Base-by-base conservation (phyloP, 805 yeast genomes). In the Schwanniomyces polymorphus region DNA sequence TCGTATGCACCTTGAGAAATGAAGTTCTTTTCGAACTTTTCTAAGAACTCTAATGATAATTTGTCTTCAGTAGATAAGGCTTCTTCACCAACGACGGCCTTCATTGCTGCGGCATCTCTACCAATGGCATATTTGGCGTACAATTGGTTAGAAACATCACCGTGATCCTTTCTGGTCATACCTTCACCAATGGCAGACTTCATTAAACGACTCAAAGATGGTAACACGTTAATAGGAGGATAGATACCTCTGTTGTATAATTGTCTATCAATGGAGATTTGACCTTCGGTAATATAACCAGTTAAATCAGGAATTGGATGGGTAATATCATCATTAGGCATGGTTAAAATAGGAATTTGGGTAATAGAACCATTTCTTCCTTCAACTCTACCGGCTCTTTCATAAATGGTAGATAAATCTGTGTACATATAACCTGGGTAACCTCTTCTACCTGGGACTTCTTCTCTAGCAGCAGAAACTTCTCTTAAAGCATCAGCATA, bases 351-450 rank as follows among this genome's bases (percentile, higher is more conserved):
- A 51, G 99, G 99, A 68, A 94, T 88, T 78, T 94, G 99, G 41
- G 99, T 94, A 67, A 94, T 94, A 41, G 99, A 94, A 69, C 99
- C 99, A 65, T 94, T 94, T 78, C 99, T 87, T 57, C 99, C 99
- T 76, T 94, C 99, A 53, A 94, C 98, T 80, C 99, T 88, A 70
- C 99, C 99, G 40, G 99, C 99, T 80, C 99, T 89, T 78, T 94
- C 99, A 72, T 94, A 94, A 64, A 94, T 91, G 44, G 98, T 94
- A 43, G 98, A 89, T 79, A 94, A 89, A 86, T 94, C 99, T 41
- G 99, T 94, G 78, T 94, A 94, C 99, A 94, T 94, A 74, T 94
- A 94, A 88, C 99, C 99, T 55, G 99, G 99, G 74, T 94, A 94
- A 80, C 99, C 99, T 85, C 99, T 91, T 83, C 99, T 91, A 81